Evolutionary conservation across 2,329 filamentous ascomycete species (phyloP), one percentile per base, ranked within the genome.

Genomic region (Paradendryphiella salina): DNA sequence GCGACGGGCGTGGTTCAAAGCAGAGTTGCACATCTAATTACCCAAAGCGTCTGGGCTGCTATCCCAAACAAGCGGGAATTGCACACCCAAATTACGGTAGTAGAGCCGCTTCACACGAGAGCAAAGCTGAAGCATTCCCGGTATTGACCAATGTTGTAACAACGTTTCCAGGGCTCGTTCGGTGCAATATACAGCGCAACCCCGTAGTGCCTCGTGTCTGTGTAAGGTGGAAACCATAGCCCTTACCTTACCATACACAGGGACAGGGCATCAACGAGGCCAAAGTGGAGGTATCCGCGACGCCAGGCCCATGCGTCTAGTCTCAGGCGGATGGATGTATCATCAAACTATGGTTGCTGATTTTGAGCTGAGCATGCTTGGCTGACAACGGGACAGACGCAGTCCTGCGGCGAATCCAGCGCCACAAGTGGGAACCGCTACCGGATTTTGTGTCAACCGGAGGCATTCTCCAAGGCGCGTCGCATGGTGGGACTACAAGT

Each of bases 391-490:
- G 63, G 64, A 68, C 51, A 60, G 62, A 44, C 62, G 60, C 61
- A 68, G 60, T 57, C 55, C 54, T 63, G 61, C 64, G 59, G 65
- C 65, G 55, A 61, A 64, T 56, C 46, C 34, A 69, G 62, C 68
- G 69, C 69, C 68, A 71, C 66, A 63, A 60, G 56, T 67, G 65
- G 63, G 60, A 69, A 66, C 63, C 48, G 60, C 51, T 56, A 59
- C 67, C 64, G 70, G 60, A 67, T 45, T 59, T 59, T 63, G 63
- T 61, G 60, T 64, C 52, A 63, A 57, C 64, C 56, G 60, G 59
- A 62, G 54, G 53, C 56, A 49, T 51, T 66, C 59, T 65, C 60
- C 62, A 28, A 63, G 56, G 66, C 54, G 68, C 64, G 64, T 67
- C 64, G 66, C 67, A 71, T 65, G 59, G 62, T 61, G 66, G 63